These are phyloP conservation scores for Phytomonas francai DNA, from an alignment of 208 protist species.

Conservation along the genomic window DNA sequence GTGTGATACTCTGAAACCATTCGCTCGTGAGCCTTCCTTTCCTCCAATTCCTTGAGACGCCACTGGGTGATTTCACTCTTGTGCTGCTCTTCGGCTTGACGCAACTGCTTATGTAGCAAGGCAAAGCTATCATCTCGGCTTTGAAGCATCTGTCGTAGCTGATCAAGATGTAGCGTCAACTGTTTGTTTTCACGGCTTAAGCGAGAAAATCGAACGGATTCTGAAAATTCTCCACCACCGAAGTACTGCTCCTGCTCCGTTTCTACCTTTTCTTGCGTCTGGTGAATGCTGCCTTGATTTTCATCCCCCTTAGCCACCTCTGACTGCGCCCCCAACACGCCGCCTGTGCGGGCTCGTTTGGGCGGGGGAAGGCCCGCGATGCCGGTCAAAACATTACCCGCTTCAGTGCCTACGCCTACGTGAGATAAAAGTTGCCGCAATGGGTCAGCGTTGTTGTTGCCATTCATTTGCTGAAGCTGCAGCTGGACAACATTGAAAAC, in stretches of 20 bases:
- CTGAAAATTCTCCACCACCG: conserved; percentile 15
- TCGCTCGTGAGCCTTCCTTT: conserved; percentile 32
- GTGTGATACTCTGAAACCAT: conserved; percentile 20
- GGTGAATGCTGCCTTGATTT: not conserved
- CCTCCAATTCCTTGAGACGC: conserved; percentile 41
- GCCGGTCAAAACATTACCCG: not conserved
- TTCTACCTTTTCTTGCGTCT: conserved; percentile 7
- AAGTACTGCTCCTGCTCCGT: conserved; percentile 8
- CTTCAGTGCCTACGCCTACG: not conserved
- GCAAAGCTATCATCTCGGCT: conserved; percentile 53
- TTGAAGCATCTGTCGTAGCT: conserved; percentile 48
- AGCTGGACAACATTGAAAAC: conserved; percentile 17
- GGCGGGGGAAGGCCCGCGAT: not conserved
- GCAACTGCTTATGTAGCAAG: conserved; percentile 32
- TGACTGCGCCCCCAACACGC: conserved; percentile 16
- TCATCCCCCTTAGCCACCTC: conserved; percentile 12
- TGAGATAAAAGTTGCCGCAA: not conserved
- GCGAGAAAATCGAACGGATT: conserved; percentile 19
- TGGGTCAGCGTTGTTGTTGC: not conserved
- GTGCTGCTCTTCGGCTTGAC: conserved; percentile 32
- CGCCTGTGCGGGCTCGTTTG: conserved; percentile 7
- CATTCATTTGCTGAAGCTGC: not conserved
- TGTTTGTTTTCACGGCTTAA: conserved; percentile 23
- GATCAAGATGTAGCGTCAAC: conserved; percentile 25
- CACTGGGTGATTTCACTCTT: conserved; percentile 30